Evolutionary conservation across 345 rosid species (phyloP), one percentile per base, ranked within the genome.

Genomic region (Syzygium jambos): DNA sequence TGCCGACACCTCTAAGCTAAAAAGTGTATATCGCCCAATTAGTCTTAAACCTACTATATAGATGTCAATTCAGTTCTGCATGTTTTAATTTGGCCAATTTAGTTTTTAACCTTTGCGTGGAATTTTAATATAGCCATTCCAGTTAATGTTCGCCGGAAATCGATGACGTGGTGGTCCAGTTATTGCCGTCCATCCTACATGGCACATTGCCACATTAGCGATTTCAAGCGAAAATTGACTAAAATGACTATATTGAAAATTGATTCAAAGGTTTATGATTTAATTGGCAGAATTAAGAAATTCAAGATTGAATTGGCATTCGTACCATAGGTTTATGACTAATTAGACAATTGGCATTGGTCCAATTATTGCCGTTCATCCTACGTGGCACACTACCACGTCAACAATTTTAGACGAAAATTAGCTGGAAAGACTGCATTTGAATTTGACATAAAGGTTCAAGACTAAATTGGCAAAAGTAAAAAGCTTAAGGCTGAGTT

Each of bases 151-250:
- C 0, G 0, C 5, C 1, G 6, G 1, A 61, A 38, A 73, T 73
- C 23, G 6, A 2, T 73, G 21, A 21, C 0, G 4, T 38, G 11
- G 11, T 4, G 0, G 7, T 73, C 22, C 2, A 73, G 0, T 34
- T 73, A 19, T 17, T 4, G 49, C 1, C 13, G 0, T 22, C 25
- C 10, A 38, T 73, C 82, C 27, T 38, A 21, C 4, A 4, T 55
- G 59, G 11, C 11, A 55, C 27, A 22, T 10, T 4, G 11, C 2
- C 56, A 53, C 22, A 10, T 55, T 4, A 8, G 11, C 11, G 11
- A 55, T 55, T 22, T 21, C 59, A 21, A 9, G 27, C 4, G 11
- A 55, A 55, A 55, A 55, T 21, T 21, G 27, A 25, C 27, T 21
- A 7, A 27, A 4, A 22, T 11, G 56, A 17, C 56, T 17, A 53